These are phyloP conservation scores for Hymenoscyphus infarciens DNA, from an alignment of 2,329 filamentous ascomycete species.

Conservation along the genomic window DNA sequence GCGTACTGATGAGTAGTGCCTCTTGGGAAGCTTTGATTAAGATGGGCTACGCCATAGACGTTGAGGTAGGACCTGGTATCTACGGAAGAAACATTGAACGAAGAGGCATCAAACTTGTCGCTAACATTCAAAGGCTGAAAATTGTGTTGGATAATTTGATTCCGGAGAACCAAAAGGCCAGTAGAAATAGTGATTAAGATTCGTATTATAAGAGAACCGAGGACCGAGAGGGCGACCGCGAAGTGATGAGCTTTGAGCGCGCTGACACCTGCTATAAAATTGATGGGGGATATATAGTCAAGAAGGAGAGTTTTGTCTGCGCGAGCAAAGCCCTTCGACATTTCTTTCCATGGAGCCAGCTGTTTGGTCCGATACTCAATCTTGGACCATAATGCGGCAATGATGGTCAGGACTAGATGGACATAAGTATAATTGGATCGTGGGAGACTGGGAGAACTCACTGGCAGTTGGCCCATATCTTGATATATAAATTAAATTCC, in stretches of 20 bases:
- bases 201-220: not conserved
- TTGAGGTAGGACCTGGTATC: no score
- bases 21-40: not conserved
- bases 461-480: no score
- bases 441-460: no score
- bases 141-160: not conserved
- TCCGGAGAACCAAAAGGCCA: not conserved
- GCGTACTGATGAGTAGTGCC: not conserved
- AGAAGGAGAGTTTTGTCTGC: not conserved
- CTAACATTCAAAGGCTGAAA: no score
- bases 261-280: not conserved
- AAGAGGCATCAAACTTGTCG: no score
- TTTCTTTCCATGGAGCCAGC: conserved; percentile 1
- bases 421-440: no score
- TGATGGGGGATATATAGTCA: conserved; percentile 1
- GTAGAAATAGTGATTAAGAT: not conserved
- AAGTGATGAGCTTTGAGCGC: not conserved
- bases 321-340: not conserved
- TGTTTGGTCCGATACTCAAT: conserved; percentile 1
- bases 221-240: not conserved
- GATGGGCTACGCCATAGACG: no score
- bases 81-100: no score
- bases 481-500: no score
- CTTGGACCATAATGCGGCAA: not conserved
- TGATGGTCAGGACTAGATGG: not conserved